Evolutionary conservation across 305 asterid species (phyloP).

Genomic region (Solanum chacoense): DNA sequence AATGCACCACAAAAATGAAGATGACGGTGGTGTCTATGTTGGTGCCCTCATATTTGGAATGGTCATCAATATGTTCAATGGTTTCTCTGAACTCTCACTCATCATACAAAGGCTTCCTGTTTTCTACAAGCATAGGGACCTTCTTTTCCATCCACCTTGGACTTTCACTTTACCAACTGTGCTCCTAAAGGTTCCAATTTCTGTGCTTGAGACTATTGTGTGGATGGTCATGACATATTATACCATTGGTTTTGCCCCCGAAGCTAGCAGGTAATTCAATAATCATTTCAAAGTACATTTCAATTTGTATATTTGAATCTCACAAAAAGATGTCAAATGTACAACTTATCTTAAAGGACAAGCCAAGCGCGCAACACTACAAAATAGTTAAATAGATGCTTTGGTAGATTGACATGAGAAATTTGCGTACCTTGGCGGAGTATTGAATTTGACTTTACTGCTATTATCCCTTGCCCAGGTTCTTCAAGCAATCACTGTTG

Average conservation of each 20-base stretch:
- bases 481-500: slow-evolving; percentile 74
- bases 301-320: not conserved
- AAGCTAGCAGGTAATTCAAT: slow-evolving; percentile 48
- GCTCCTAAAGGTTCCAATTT: slow-evolving; percentile 59
- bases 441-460: not conserved
- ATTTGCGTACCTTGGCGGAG: not conserved
- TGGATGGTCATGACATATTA: slow-evolving; percentile 66
- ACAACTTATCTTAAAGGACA: not conserved
- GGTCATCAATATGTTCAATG: slow-evolving; percentile 60
- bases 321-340: not conserved
- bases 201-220: slow-evolving; percentile 48
- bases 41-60: slow-evolving; percentile 58
- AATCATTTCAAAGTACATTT: not conserved
- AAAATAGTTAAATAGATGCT: not conserved
- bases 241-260: slow-evolving; percentile 78
- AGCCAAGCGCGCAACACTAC: not conserved
- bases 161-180: slow-evolving; percentile 59
- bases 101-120: slow-evolving; percentile 69
- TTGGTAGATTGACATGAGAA: not conserved
- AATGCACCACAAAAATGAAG: slow-evolving; percentile 41
- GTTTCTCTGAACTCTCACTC: slow-evolving; percentile 53
- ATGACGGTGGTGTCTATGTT: slow-evolving; percentile 43
- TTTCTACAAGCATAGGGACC: slow-evolving; percentile 81
- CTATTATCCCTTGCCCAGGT: slow-evolving; percentile 30
- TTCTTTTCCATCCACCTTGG: slow-evolving; percentile 82